Base-by-base conservation (phyloP, 1,284 basidiomycete species). In the Ustilago nuda region DNA sequence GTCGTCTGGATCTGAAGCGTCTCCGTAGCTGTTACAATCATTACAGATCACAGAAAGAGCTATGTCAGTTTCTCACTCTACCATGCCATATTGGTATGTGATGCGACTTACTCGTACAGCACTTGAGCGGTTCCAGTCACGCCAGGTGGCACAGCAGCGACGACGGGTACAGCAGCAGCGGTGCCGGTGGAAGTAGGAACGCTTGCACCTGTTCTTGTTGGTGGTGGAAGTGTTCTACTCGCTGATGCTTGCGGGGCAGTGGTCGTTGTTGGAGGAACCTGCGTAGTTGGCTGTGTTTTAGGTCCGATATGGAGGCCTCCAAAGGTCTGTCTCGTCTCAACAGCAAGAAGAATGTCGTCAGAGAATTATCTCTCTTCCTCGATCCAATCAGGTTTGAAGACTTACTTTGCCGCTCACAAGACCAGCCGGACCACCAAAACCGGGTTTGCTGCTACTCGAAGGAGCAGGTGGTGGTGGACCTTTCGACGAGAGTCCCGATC, bases 1-100 rank as follows among this genome's bases (percentile, higher is more conserved):
- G 23, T 83, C 82, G 45, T 81, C 81, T 8, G 75, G 19, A 35
- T 83, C 79, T 8, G 69, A 46, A 4, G 72, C 82, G 33, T 78
- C 76, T 23, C 67, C 76, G 35, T 78, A 78, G 43, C 43, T 45
- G n/a, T 17, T 17, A 12, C 39, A 13, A 7, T 6, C 39, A 15
- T 41, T 1, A 7, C 6, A 7, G 17, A 41, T 6, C 39, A 15
- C 13, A 41, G 39, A 15, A 17, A 41, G 13, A 17, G 7, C 17
- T 41, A 17, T 17, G 39, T 41, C 15, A 41, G 39, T 41, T 27
- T 27, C 23, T 27, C 23, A 27, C 23, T 27, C 23, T 27, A 27
- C 23, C 23, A 3, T 27, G 23, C 23, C 15, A 15, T 12, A 17
- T 6, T 15, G 39, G 4, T 15, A 41, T 11, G 13, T 12, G 39